Percentiles rank a stretch among this genome's conserved stretches.
Evolutionary conservation across 345 rosid genomes (phyloP).

Genomic region (Lenwebbia sp.): DNA sequence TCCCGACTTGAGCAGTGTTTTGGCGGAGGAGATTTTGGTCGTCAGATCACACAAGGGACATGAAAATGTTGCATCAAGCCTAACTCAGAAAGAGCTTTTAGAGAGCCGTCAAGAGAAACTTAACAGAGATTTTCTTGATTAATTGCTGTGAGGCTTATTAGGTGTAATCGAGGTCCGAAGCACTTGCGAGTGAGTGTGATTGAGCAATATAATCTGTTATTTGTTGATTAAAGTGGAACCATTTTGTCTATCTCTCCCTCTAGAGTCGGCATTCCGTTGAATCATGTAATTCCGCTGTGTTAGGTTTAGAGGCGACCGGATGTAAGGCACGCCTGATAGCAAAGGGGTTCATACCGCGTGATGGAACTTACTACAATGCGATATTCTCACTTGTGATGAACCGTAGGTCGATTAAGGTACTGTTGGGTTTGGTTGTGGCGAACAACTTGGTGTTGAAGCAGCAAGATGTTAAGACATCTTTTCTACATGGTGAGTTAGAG

Average conservation of each 20-base stretch:
- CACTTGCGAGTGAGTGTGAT: no score
- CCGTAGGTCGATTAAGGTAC: background rate
- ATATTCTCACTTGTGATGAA: background rate
- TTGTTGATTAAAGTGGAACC: no score
- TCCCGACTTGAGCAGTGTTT: background rate
- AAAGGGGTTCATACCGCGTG: background rate
- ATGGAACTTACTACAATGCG: background rate
- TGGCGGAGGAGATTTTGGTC: background rate
- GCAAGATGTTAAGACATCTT: background rate
- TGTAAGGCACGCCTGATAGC: background rate
- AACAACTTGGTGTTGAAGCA: background rate
- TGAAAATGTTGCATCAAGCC: no score
- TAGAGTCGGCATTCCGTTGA: no score
- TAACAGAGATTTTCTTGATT: no score
- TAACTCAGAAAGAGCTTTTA: no score
- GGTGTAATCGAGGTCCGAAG: no score
- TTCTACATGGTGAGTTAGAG: background rate
- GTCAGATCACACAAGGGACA: no score
- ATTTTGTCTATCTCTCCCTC: no score
- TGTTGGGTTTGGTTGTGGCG: background rate
- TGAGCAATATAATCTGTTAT: no score
- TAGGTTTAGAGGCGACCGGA: background rate
- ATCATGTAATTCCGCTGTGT: no score
- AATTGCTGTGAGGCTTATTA: no score
- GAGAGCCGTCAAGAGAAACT: background rate